These are phyloP conservation scores for Plenodomus lindquistii DNA, from an alignment of 2,329 filamentous ascomycete genomes.

Conservation along the genomic window DNA sequence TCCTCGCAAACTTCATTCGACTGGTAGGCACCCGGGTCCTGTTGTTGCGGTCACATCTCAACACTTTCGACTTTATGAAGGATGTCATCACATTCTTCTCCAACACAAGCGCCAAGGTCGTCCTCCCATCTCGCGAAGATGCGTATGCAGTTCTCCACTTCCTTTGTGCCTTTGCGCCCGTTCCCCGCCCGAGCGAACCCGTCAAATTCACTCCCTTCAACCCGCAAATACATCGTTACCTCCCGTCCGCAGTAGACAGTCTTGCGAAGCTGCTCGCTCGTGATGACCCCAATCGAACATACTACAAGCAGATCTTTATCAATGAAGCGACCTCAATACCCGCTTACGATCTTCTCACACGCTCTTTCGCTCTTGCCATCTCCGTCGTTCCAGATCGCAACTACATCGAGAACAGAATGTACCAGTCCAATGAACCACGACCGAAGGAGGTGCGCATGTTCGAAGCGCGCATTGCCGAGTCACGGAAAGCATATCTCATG, in stretches of 20 bases:
- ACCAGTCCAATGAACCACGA: conserved; percentile 51
- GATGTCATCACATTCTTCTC: conserved; percentile 87
- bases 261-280: conserved; percentile 89
- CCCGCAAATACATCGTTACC: conserved; percentile 79
- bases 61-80: conserved; percentile 97
- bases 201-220: conserved; percentile 82
- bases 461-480: conserved; percentile 70
- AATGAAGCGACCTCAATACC: conserved; percentile 67
- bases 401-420: conserved; percentile 49
- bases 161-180: conserved; percentile 84
- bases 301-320: conserved; percentile 81
- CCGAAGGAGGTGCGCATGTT: conserved; percentile 39
- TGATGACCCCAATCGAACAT: conserved; percentile 87
- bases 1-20: conserved; percentile 80
- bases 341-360: conserved; percentile 80
- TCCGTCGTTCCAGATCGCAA: conserved; percentile 78
- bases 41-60: conserved; percentile 77
- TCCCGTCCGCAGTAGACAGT: conserved; percentile 86
- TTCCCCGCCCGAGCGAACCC: conserved; percentile 64
- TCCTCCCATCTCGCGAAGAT: conserved; percentile 84
- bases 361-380: conserved; percentile 84
- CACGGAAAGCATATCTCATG: conserved; percentile 85
- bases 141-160: conserved; percentile 86
- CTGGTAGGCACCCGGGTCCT: conserved; percentile 88
- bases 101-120: conserved; percentile 79